phyloP scores from a whole-genome alignment of 805 yeast genomes.

The Kluyveromyces aestuarii region DNA sequence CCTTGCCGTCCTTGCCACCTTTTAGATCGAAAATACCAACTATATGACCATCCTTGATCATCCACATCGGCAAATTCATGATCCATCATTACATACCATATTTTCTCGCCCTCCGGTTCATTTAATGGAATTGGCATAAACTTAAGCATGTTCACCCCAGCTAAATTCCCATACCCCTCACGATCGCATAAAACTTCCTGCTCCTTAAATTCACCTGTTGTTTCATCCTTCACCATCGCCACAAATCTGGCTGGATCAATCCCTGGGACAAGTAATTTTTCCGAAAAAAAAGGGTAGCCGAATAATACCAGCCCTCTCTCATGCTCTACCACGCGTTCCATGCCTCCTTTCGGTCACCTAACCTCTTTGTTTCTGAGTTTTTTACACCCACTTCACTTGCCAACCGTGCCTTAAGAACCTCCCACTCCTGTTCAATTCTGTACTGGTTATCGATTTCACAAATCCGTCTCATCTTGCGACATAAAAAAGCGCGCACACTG shows the following conservation, averaged over 20 bases:
- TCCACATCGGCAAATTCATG: conserved; percentile 47
- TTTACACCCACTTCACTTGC: neutral
- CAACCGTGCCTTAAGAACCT: neutral
- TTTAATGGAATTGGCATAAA: conserved; percentile 3
- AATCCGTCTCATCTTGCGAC: too few relatives aligned
- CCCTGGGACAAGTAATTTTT: conserved; percentile 36
- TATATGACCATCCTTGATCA: conserved; percentile 79
- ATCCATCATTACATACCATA: conserved; percentile 67
- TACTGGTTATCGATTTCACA: too few relatives aligned
- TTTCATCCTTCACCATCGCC: conserved; percentile 14
- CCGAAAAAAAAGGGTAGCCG: conserved; percentile 44
- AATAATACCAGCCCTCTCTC: conserved; percentile 45
- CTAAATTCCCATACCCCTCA: neutral
- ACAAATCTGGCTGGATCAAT: conserved; percentile 38
- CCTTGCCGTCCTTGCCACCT: conserved; percentile 61
- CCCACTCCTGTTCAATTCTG: neutral
- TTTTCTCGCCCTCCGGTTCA: conserved; percentile 26
- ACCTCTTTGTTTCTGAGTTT: neutral
- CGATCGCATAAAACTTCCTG: conserved; percentile 1
- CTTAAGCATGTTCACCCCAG: neutral
- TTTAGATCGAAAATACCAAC: conserved; percentile 38
- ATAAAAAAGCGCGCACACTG: too few relatives aligned
- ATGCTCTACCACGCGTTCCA: conserved; percentile 42
- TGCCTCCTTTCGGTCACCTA: neutral
- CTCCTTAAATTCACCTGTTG: conserved; percentile 4